These are phyloP conservation scores for Rosa persica DNA, from an alignment of 306 rosid genomes.

Conservation along the genomic window DNA sequence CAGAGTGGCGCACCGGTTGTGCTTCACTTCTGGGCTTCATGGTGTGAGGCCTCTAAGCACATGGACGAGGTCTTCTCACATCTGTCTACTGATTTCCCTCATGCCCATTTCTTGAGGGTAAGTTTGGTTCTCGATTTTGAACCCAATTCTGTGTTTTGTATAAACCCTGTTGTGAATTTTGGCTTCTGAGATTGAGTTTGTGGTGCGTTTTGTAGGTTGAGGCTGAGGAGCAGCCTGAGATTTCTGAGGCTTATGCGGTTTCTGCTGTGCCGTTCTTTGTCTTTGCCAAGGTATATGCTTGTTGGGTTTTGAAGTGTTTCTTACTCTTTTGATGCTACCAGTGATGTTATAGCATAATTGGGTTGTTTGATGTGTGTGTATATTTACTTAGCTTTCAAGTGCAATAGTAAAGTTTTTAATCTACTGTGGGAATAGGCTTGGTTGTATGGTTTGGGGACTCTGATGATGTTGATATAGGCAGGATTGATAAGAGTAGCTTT, in stretches of 20 bases:
- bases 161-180: not conserved
- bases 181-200: not conserved
- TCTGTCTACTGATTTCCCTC: slow-evolving; percentile 82
- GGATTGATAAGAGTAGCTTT: not conserved
- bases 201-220: slow-evolving; percentile 54
- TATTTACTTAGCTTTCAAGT: not conserved
- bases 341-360: not conserved
- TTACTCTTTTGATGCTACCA: too few species aligned
- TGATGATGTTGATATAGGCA: not conserved
- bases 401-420: not conserved
- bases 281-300: slow-evolving; percentile 67
- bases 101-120: slow-evolving; percentile 74
- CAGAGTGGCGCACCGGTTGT: slow-evolving; percentile 56
- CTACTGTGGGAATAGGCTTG: not conserved
- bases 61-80: slow-evolving; percentile 89
- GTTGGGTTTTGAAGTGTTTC: too few species aligned
- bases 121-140: slow-evolving; percentile 4
- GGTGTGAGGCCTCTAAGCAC: slow-evolving; percentile 98
- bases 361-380: not conserved
- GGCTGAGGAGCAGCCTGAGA: slow-evolving; percentile 92
- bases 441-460: not conserved
- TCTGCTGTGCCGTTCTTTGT: slow-evolving; percentile 89
- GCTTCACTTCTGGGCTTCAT: slow-evolving; percentile 93
- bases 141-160: not conserved
- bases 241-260: slow-evolving; percentile 82